phyloP scores from a whole-genome alignment of 2,329 filamentous ascomycete species.

The Leptographium radiaticola region DNA sequence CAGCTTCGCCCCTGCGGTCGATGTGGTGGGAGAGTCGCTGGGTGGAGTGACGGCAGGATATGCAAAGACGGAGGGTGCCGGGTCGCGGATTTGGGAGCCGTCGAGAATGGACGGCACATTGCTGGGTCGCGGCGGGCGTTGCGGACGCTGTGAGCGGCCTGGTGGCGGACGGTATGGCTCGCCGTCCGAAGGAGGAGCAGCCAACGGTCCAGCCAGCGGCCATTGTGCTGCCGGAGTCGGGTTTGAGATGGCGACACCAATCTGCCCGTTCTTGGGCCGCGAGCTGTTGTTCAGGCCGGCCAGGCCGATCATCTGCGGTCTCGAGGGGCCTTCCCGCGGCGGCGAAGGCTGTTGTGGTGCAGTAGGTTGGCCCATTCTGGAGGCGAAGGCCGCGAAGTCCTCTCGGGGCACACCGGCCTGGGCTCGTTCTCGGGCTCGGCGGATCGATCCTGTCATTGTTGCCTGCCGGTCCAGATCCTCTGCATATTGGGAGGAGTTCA shows the following conservation, averaged over 20 bases:
- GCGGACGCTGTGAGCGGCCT: constrained; percentile 38
- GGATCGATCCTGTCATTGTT: constrained; percentile 31
- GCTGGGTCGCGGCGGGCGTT: constrained; percentile 47
- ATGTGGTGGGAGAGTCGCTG: background rate
- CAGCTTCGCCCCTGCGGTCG: constrained; percentile 20
- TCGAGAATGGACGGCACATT: constrained; percentile 46
- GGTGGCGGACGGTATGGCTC: constrained; percentile 37
- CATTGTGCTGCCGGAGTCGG: constrained; percentile 41
- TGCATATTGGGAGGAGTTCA: constrained; percentile 44
- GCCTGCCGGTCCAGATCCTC: constrained; percentile 34
- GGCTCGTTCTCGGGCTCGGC: constrained; percentile 39
- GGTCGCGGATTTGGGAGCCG: constrained; percentile 40
- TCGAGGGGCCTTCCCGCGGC: constrained; percentile 9
- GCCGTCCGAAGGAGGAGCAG: constrained; percentile 16
- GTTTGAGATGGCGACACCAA: constrained; percentile 36
- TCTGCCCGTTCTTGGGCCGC: background rate
- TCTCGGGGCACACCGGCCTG: constrained; percentile 26
- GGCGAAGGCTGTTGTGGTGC: background rate
- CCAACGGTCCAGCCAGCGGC: constrained; percentile 32
- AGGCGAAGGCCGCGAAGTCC: constrained; percentile 15
- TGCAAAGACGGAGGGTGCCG: constrained; percentile 36
- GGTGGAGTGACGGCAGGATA: background rate
- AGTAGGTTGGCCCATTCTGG: constrained; percentile 9
- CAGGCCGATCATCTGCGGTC: constrained; percentile 13
- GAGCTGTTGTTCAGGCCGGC: constrained; percentile 3